These are phyloP conservation scores for Herpetospermum pedunculosum DNA, from an alignment of 306 rosid species.

Conservation along the genomic window DNA sequence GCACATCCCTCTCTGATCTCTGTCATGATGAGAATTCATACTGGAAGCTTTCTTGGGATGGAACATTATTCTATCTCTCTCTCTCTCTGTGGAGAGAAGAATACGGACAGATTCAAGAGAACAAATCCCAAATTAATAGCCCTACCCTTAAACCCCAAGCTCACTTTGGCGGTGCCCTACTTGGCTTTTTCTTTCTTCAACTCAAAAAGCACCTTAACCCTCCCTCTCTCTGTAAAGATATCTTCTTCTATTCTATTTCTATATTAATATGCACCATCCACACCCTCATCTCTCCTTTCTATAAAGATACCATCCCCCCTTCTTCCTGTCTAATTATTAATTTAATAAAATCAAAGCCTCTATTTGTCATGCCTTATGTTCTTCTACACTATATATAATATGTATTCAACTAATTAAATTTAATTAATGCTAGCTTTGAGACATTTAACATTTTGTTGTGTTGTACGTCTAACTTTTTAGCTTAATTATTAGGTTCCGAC, in stretches of 20 bases:
- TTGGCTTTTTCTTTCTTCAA: neutral
- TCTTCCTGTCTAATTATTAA: too few relatives aligned
- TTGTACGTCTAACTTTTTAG: neutral
- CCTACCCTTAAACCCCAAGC: too few relatives aligned
- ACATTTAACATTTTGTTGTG: neutral
- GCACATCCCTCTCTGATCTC: conserved; percentile 79
- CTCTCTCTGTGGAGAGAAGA: conserved; percentile 27
- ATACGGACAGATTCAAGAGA: conserved; percentile 66
- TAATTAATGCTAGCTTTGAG: neutral
- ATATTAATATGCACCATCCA: too few relatives aligned
- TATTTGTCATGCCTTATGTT: too few relatives aligned
- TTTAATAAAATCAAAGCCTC: too few relatives aligned
- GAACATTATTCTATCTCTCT: conserved; percentile 67
- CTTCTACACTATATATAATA: too few relatives aligned
- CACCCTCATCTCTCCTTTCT: neutral
- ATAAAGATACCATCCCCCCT: neutral
- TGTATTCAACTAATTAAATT: too few relatives aligned
- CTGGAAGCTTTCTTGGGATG: conserved; percentile 92
- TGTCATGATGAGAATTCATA: conserved; percentile 99
- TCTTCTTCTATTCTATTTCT: too few relatives aligned
- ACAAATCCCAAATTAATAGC: conserved; percentile 85
- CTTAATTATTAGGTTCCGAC: conserved; percentile 26
- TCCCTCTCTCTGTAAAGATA: neutral
- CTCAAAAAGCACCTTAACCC: neutral
- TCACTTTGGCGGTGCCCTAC: neutral